phyloP scores from a whole-genome alignment of 768 basidiomycete genomes.

The Tulasnella calospora region DNA sequence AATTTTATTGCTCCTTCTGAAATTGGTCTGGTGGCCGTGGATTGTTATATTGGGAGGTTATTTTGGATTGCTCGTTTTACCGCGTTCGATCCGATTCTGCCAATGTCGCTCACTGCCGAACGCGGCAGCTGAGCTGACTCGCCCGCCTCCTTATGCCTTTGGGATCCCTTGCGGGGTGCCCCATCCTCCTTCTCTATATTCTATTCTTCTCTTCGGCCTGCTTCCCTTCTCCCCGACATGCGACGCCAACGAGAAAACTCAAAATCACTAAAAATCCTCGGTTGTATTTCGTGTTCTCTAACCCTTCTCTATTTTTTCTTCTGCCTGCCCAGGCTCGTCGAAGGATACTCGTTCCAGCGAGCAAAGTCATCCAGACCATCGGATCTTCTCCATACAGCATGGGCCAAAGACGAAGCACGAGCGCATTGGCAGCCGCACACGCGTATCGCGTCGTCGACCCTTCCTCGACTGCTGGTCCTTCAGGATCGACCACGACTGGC shows the following conservation, averaged over 20 bases:
- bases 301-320: background rate
- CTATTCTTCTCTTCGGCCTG: background rate
- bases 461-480: background rate
- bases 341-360: slow-evolving; percentile 1
- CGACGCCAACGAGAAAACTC: background rate
- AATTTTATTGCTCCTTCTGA: background rate
- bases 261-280: background rate
- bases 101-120: too few species aligned
- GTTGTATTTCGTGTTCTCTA: background rate
- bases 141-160: too few species aligned
- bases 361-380: background rate
- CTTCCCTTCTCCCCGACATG: background rate
- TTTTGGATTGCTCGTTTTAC: too few species aligned
- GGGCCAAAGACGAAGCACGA: background rate
- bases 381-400: slow-evolving; percentile 1
- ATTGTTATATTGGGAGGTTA: too few species aligned
- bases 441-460: background rate
- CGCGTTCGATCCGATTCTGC: too few species aligned
- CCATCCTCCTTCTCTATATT: background rate
- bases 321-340: background rate
- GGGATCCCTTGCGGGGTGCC: background rate
- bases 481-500: background rate
- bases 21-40: background rate
- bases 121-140: too few species aligned
- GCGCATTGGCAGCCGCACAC: background rate